Conservation (phyloP, 2,329 filamentous ascomycete species). For the Stagonosporopsis vannaccii region DNA sequence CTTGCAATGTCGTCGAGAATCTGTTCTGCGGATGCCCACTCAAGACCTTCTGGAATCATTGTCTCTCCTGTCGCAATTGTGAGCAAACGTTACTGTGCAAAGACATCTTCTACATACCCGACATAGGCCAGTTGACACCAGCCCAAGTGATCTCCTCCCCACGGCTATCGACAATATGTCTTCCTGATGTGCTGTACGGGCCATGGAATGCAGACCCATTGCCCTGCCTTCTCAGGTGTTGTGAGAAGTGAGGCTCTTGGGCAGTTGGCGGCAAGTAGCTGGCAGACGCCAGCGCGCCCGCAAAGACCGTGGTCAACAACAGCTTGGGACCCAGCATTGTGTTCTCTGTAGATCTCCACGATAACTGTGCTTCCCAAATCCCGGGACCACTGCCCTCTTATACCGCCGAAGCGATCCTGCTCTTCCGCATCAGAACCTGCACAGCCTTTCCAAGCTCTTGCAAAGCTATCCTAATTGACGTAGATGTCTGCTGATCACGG, state of each 20-base stretch:
- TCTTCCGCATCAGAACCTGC: conserved; percentile 9
- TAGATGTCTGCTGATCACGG: conserved; percentile 24
- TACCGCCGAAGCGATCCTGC: conserved; percentile 1
- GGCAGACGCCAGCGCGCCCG: conserved; percentile 25
- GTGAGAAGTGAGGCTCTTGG: conserved; percentile 26
- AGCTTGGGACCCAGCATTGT: conserved; percentile 31
- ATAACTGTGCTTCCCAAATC: conserved; percentile 14
- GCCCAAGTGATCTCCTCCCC: conserved; percentile 62
- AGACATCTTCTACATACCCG: conserved; percentile 23
- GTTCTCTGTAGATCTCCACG: conserved; percentile 4
- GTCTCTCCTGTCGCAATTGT: conserved; percentile 56
- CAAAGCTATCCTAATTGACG: conserved; percentile 26
- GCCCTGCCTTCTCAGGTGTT: conserved; percentile 29
- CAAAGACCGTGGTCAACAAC: conserved; percentile 28
- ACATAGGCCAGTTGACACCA: conserved; percentile 67
- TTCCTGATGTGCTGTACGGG: conserved; percentile 45
- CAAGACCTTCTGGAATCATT: conserved; percentile 67
- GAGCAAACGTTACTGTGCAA: background rate
- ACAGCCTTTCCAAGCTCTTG: conserved; percentile 15
- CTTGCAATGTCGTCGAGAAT: conserved; percentile 61
- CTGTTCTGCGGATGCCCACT: conserved; percentile 60
- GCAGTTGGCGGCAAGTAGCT: conserved; percentile 26
- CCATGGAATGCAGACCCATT: conserved; percentile 41
- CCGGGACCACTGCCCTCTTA: conserved; percentile 9
- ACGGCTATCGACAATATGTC: conserved; percentile 51